Conservation (phyloP, 148 eudicot species). For the Rhododendron williamsianum region DNA sequence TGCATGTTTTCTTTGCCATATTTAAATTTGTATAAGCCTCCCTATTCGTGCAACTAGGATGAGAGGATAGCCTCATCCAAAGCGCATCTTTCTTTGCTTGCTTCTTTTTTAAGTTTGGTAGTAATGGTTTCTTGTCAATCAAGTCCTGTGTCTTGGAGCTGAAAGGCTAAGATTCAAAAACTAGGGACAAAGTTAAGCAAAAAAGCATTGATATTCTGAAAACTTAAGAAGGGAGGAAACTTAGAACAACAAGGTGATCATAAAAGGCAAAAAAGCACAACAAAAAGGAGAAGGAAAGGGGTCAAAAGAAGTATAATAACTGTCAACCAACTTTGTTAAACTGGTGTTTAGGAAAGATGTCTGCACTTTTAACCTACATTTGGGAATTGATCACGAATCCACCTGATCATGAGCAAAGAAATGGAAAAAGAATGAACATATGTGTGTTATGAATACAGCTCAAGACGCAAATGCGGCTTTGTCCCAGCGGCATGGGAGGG, state of each 20-base stretch:
- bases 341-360: background rate
- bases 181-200: background rate
- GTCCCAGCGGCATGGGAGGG: background rate
- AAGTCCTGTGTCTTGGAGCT: background rate
- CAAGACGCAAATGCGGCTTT: background rate
- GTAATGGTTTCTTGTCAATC: conserved; percentile 11
- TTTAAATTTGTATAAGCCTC: background rate
- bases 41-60: background rate
- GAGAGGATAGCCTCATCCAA: background rate
- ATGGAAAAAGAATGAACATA: background rate
- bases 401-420: background rate
- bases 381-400: background rate
- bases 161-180: background rate
- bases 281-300: background rate
- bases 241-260: background rate
- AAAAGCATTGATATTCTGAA: background rate
- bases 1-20: background rate
- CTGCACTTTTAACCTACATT: background rate
- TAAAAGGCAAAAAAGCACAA: conserved; percentile 5
- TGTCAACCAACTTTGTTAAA: background rate
- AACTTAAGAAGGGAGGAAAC: background rate
- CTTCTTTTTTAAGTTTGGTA: conserved; percentile 1
- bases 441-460: background rate
- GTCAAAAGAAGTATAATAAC: conserved; percentile 16
- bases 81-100: background rate